phyloP scores from a whole-genome alignment of 2,329 filamentous ascomycete genomes.

The Talaromyces pinophilus region DNA sequence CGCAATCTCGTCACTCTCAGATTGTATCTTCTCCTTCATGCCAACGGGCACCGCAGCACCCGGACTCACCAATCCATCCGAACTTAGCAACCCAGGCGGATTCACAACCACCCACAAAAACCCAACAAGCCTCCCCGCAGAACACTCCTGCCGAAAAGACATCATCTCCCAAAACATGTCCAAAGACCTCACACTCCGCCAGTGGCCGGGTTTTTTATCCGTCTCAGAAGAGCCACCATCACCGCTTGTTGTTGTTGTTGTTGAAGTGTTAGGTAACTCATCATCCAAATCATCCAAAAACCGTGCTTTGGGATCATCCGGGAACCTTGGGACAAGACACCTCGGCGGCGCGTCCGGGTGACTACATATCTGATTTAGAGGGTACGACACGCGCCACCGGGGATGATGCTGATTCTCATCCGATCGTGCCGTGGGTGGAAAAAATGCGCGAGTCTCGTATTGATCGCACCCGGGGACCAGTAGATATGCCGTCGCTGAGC shows the following conservation, averaged over 20 bases:
- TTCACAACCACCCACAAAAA: slow-evolving; percentile 90
- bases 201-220: slow-evolving; percentile 63
- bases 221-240: slow-evolving; percentile 24
- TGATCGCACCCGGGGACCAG: slow-evolving; percentile 82
- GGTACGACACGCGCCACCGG: slow-evolving; percentile 62
- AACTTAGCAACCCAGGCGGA: slow-evolving; percentile 54
- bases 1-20: neutral
- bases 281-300: slow-evolving; percentile 88
- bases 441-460: slow-evolving; percentile 76
- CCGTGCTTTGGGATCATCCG: slow-evolving; percentile 91
- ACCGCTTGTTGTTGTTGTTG: slow-evolving; percentile 24
- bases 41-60: slow-evolving; percentile 1
- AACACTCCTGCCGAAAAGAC: slow-evolving; percentile 94
- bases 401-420: slow-evolving; percentile 37
- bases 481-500: slow-evolving; percentile 71
- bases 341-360: slow-evolving; percentile 67
- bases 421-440: slow-evolving; percentile 58
- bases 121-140: slow-evolving; percentile 84
- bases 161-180: slow-evolving; percentile 99
- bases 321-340: slow-evolving; percentile 85
- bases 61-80: slow-evolving; percentile 32
- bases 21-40: neutral
- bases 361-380: slow-evolving; percentile 73
- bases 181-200: slow-evolving; percentile 79
- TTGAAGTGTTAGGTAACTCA: slow-evolving; percentile 59